Conservation (phyloP, 345 rosid genomes). For the Jatropha curcas region DNA sequence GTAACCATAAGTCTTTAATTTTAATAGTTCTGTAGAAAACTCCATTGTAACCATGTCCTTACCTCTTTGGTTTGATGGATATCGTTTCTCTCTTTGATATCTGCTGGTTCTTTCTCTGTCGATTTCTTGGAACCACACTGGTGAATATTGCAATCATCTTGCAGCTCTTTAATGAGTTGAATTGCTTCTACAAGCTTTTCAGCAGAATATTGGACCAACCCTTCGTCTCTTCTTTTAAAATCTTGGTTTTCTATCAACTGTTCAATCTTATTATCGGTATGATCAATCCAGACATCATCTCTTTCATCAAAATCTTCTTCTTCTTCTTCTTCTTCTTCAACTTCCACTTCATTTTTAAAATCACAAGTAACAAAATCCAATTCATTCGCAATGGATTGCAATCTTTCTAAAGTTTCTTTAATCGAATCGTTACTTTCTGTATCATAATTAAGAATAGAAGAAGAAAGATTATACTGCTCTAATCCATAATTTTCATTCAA, state of each 20-base stretch:
- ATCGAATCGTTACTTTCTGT: slow-evolving; percentile 8
- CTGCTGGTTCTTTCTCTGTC: not conserved
- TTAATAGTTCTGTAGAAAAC: too few species aligned
- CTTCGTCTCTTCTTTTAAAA: too few species aligned
- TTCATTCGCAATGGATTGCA: slow-evolving; percentile 15
- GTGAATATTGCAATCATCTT: not conserved
- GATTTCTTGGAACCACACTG: not conserved
- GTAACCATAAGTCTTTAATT: too few species aligned
- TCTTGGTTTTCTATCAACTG: not conserved
- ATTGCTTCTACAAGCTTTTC: not conserved
- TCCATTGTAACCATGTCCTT: not conserved
- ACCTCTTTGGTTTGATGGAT: slow-evolving; percentile 21
- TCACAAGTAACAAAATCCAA: not conserved
- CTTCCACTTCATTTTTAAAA: not conserved
- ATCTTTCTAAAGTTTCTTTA: slow-evolving; percentile 6
- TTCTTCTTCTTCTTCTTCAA: not conserved
- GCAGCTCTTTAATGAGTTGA: not conserved
- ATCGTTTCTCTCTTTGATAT: slow-evolving; percentile 2
- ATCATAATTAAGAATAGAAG: slow-evolving; percentile 16
- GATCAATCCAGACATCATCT: not conserved
- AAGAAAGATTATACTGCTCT: not conserved
- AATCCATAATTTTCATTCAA: slow-evolving; percentile 1
- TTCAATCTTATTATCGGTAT: not conserved
- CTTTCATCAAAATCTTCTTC: slow-evolving; percentile 1
- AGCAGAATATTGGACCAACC: not conserved